These are phyloP conservation scores for Medicago arabica DNA, from an alignment of 306 rosid genomes.

Conservation along the genomic window DNA sequence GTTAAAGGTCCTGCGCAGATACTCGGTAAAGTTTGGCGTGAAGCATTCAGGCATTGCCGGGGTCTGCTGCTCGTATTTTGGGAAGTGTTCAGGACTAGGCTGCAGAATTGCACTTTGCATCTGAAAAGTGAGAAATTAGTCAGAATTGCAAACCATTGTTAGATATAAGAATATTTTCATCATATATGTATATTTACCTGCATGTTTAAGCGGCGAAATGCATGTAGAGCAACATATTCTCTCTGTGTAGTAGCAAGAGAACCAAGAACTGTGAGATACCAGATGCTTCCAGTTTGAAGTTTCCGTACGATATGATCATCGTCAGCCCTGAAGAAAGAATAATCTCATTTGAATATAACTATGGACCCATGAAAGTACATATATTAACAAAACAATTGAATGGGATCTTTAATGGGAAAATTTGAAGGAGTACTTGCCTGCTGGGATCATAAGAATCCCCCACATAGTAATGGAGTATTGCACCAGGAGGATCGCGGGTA, in stretches of 20 bases:
- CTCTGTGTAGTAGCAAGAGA: conserved; percentile 99
- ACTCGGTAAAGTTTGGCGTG: conserved; percentile 82
- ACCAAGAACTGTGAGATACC: conserved; percentile 94
- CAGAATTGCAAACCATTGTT: conserved; percentile 30
- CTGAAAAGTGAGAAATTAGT: conserved; percentile 52
- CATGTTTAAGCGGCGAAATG: conserved; percentile 92
- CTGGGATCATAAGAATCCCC: conserved; percentile 84
- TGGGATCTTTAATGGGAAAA: conserved; percentile 24
- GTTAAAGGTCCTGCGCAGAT: conserved; percentile 87
- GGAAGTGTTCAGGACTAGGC: conserved; percentile 97
- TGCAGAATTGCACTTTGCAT: conserved; percentile 98
- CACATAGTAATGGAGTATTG: conserved; percentile 91
- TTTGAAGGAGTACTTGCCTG: conserved; percentile 53
- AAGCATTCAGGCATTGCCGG: conserved; percentile 98
- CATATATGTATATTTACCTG: conserved; percentile 72
- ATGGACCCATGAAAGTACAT: conserved; percentile 19
- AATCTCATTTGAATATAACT: conserved; percentile 14
- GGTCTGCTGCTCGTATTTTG: conserved; percentile 88
- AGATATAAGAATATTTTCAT: conserved; percentile 26
- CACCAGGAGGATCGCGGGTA: conserved; percentile 93
- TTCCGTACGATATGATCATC: conserved; percentile 88
- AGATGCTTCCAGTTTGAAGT: conserved; percentile 75
- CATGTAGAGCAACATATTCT: conserved; percentile 91
- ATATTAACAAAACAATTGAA: neutral
- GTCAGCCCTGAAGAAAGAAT: conserved; percentile 57